Base-by-base conservation (phyloP, 805 yeast species). In the Blastobotrys americana region DNA sequence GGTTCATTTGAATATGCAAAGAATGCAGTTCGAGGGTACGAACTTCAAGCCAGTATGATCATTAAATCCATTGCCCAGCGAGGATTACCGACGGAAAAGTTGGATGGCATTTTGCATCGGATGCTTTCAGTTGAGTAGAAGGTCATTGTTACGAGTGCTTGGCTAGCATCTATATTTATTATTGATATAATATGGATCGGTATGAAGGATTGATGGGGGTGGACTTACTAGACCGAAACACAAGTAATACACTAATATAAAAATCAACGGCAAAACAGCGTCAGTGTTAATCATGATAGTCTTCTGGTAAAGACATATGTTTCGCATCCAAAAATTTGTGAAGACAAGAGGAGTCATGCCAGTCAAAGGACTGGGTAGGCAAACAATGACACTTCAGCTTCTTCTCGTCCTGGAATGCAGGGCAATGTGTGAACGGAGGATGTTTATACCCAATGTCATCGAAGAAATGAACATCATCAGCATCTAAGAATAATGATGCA, bases 391-490 rank as follows among this genome's bases (percentile, higher is more conserved):
- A 88, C 55, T 72, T 80, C 39, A 56, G 45, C 20, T 51, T 55
- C 41, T 49, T 55, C 33, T 47, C 51, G 16, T 64, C 64, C 43
- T 72, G 71, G 55, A 82, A 80, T 46, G 81, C 68, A 3, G 96
- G 96, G 64, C 84, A 78, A 65, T 72, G 76, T 55, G 66, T 66
- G 71, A 76, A 79, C 60, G 73, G 74, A 10, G 60, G 69, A 63
- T 84, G 93, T 53, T 71, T 72, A 61, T 84, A 85, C 6, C 93
- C 95, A 34, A 84, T 71, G 50, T 84, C 81, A 45, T 78, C 81
- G 55, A 85, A 82, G 66, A 75, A 82, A 61, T 82, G 85, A 15
- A 85, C 59, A 55, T 82, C 74, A 23, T 68, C 64, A 54, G 70
- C 69, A 49, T 77, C 72, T 41, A 80, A 61, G 55, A 83, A 70